Base-by-base conservation (phyloP, 225 moss, liverwort and hornwort genomes). In the Marchantia polymorpha region DNA sequence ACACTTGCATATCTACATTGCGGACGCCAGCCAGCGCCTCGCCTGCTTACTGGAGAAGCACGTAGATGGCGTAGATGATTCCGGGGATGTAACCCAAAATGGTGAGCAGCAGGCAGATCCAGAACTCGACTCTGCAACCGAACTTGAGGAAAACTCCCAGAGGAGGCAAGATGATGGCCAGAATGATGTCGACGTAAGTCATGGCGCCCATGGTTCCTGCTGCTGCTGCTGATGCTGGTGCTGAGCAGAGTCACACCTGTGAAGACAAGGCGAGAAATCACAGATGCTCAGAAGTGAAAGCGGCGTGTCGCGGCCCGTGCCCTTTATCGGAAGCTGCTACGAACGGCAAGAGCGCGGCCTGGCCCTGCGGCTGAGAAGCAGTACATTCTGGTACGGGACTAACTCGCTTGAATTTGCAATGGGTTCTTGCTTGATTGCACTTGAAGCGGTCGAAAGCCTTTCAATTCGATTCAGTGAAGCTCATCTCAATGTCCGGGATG, bases 311-410 rank as follows among this genome's bases (percentile, higher is more conserved):
- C 31, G 59, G 84, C 84, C 55, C 82, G 84, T 5, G 80, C 80
- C 31, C 65, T 84, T 53, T 87, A 84, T 74, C 76, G 87, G 64
- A 84, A 83, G 71, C 82, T 87, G n/a, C 11, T 84, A 68, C 82
- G 87, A 54, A 80, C 87, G 47, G 82, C 84, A 26, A 82, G 84
- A n/a, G 77, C 55, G 6, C 84, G 87, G 87, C 84, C 84, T 10
- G 87, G 87, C 16, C 84, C 84, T 74, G 76, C 72, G 23, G 30
- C 79, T 0, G 87, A 87, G 65, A 87, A 80, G 76, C 72, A 72
- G 22, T 87, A 87, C 72, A 87, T 87, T 73, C 13, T 81, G 26
- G 86, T 86, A 58, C 65, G 85, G 70, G 11, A 10, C 50, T n/a
- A 48, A 19, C 2, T 49, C n/a, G 39, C 48, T 29, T 12, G 4